Evolutionary conservation across 2,329 filamentous ascomycete species (phyloP), one percentile per base, ranked within the genome.

Genomic region (Penicillium palitans): DNA sequence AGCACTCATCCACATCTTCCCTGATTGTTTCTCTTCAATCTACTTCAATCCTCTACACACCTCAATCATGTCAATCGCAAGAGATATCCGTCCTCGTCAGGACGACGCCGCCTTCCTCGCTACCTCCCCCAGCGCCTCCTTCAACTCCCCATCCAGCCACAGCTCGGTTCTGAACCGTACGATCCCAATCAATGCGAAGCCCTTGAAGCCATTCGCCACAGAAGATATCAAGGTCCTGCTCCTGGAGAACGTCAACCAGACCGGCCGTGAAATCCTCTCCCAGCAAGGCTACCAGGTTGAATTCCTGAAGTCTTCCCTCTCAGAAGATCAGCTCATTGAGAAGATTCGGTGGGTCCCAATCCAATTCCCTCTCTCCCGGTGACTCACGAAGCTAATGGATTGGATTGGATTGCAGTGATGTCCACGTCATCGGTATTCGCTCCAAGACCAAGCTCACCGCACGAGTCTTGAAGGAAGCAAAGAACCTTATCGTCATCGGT

Each of bases 201-300:
- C 89, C 66, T 80, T 99, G 67, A 97, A 97, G 80, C 95, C 95
- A 17, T 99, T 99, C 79, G 89, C 93, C 73, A 95, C 92, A 24
- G 87, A 93, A 72, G 93, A 98, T 73, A 92, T 99, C 79, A 98
- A 97, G 80, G 96, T 99, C 57, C 80, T 99, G 57, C 83, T 99
- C 19, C 81, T 99, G 33, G 95, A 99, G 76, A 99, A 98, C 78
- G 90, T 99, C 72, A 99, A 99, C 75, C 81, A 91, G 77, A 91
- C 91, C 25, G 95, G 95, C 15, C 85, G 87, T 69, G 87, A 96
- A 47, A 93, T 97, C 57, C 82, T 99, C 58, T 85, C 79, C 58
- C 82, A 80, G 57, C 93, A 99, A 78, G 95, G 95, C 59, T 99
- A 99, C 76, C 95, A 99, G 78, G 95, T 99, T 35, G 95, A 99